Base-by-base conservation (phyloP, 352 stramenopile species). In the Blastocystis hominis region DNA sequence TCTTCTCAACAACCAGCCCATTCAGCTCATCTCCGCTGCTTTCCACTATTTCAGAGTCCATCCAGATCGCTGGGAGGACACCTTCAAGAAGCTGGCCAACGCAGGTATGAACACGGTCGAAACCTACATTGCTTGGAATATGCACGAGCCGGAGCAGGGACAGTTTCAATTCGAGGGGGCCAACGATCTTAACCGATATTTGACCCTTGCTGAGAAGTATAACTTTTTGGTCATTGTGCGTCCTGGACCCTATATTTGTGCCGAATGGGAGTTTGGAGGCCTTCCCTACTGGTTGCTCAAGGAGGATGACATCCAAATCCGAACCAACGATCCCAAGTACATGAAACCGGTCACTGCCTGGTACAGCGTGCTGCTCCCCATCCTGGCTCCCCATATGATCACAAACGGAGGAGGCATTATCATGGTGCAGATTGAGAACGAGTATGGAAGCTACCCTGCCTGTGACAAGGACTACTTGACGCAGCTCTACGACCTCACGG, bases 361-460 rank as follows among this genome's bases (percentile, higher is more conserved):
- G 59, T 76, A 91, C 0, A 47, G 88, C 20, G 17, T 70, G 34
- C 87, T 90, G 3, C 77, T 92, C 13, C 76, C 86, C 20, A 89
- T 91, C 47, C 53, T 92, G 13, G 87, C 79, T 17, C 44, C 89
- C 13, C 55, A 91, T 10, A 90, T 89, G 86, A 88, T 89, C 1
- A 78, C 89, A 86, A 90, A 93, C 76, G 91, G 90, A n/a, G 91
- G 91, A n/a, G 75, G 75, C 13, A 92, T 93, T 66, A 84, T 93
- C 40, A 69, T 93, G 7, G 89, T 75, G 34, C 91, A 93, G 81
- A 90, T 93, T 75, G 91, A 93, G 88, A 93, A 93, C 88, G 91
- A 93, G 88, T 89, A 92, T 55, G 91, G 91, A 42, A 76, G 69
- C 46, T 90, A 91, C 40, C 30, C 46, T 66, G 50, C 54, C 46